Base-by-base conservation (phyloP, 176 grass and related monocot species). In the Cenchrus americanus region DNA sequence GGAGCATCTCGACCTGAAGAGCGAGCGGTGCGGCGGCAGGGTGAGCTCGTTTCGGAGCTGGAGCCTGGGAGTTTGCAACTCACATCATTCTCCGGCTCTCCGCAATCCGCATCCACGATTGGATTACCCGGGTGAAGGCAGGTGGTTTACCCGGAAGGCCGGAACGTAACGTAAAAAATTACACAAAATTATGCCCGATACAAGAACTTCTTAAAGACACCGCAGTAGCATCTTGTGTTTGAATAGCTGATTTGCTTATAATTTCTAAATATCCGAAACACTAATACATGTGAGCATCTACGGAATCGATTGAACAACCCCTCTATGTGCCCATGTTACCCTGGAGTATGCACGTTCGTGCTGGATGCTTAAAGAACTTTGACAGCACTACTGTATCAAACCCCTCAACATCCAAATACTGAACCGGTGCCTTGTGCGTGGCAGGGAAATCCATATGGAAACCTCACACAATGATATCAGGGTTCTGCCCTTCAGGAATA, bases 181-280 rank as follows among this genome's bases (percentile, higher is more conserved):
- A 4, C 34, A 3, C 3, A 37, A 37, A 3, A 37, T 37, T 6
- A 55, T 42, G 1, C 7, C 17, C 8, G 59, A 54, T 5, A 22
- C 40, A 18, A 24, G 22, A 66, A 24, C 69, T 66, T 34, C 4
- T 8, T 17, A 19, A 62, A 59, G 37, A 37, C 34, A 37, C 4
- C 34, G 55, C 23, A 23, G 57, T 58, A 34, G 23, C 34, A 59
- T 76, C 19, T 48, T 62, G 37, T 15, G 51, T 65, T 52, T 57
- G 42, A 55, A 82, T n/a, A 48, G 62, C 22, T 72, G 46, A 81
- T 85, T 75, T 18, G n/a, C 12, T 76, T 81, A 40, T 53, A 76
- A 76, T 85, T 23, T 71, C 34, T 81, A 46, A 46, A 54, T 46
- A 62, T 51, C 8, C 9, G 19, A 76, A 54, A n/a, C n/a, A 68